phyloP scores from a whole-genome alignment of 371 early-diverging fungal genomes.

The Mucor velutinosus region DNA sequence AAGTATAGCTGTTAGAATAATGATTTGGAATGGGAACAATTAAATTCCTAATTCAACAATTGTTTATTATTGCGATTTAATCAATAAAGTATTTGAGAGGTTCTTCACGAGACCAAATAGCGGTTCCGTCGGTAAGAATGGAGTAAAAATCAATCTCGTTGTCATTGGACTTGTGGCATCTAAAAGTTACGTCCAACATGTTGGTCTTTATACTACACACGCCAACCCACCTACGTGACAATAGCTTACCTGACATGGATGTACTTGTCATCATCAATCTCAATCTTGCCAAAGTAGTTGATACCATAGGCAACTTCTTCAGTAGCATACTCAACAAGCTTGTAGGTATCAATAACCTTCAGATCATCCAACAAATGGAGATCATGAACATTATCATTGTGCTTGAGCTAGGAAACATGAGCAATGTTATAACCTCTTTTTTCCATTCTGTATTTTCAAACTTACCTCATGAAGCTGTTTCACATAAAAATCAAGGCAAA shows the following conservation, averaged over 20 bases:
- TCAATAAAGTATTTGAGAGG: slow-evolving; percentile 59
- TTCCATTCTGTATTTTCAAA: not conserved
- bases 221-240: no score
- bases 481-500: not conserved
- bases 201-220: not conserved
- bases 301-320: slow-evolving; percentile 57
- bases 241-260: slow-evolving; percentile 50
- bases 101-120: slow-evolving; percentile 56
- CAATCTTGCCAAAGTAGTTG: slow-evolving; percentile 60
- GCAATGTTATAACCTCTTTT: not conserved
- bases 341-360: slow-evolving; percentile 46
- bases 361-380: slow-evolving; percentile 55
- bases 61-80: slow-evolving; percentile 19
- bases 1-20: not conserved
- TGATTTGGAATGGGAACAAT: not conserved
- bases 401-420: slow-evolving; percentile 32
- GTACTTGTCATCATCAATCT: slow-evolving; percentile 50
- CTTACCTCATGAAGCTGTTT: slow-evolving; percentile 34
- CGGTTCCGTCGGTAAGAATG: slow-evolving; percentile 50
- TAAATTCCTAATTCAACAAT: not conserved
- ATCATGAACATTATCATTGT: slow-evolving; percentile 47
- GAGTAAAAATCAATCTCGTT: slow-evolving; percentile 45
- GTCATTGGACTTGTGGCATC: slow-evolving; percentile 47
- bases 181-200: not conserved
- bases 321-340: slow-evolving; percentile 47